A percentile compares a stretch with the other conserved stretches of the same genome.
phyloP scores from a whole-genome alignment of 140 eudicot species.

The Eryngium alpinum region DNA sequence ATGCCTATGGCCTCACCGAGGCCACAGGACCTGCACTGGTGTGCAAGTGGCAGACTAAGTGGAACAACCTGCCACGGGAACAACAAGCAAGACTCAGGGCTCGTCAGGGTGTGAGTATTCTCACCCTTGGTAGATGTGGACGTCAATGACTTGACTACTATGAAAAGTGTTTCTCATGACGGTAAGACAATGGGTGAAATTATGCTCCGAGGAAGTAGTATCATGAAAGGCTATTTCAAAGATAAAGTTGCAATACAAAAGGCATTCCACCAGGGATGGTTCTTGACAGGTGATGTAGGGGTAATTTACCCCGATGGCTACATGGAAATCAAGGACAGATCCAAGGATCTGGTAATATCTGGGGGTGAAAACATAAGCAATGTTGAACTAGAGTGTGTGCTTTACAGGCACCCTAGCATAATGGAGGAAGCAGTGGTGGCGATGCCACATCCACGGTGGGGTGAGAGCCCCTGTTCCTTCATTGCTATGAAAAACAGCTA shows the following conservation, averaged over 20 bases:
- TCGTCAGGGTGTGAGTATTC: slow-evolving; percentile 65
- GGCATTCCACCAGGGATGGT: slow-evolving; percentile 65
- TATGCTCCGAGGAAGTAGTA: slow-evolving; percentile 68
- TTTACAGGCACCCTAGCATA: slow-evolving; percentile 51
- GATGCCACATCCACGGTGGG: slow-evolving; percentile 85
- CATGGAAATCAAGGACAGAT: slow-evolving; percentile 77
- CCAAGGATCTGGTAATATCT: slow-evolving; percentile 71
- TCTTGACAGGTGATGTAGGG: slow-evolving; percentile 73
- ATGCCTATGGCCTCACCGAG: slow-evolving; percentile 84
- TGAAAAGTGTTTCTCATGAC: slow-evolving; percentile 51
- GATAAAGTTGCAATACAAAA: slow-evolving; percentile 44
- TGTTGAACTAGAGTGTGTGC: slow-evolving; percentile 57
- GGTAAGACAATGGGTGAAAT: slow-evolving; percentile 74
- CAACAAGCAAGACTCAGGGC: slow-evolving; percentile 47
- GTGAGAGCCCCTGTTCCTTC: slow-evolving; percentile 85
- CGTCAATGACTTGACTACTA: slow-evolving; percentile 50
- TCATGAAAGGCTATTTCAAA: slow-evolving; percentile 81
- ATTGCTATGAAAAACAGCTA: slow-evolving; percentile 27
- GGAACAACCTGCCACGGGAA: slow-evolving; percentile 42
- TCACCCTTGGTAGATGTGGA: slow-evolving; percentile 67
- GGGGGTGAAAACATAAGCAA: slow-evolving; percentile 90
- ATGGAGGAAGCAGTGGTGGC: slow-evolving; percentile 83
- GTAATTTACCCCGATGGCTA: slow-evolving; percentile 82
- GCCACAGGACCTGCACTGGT: slow-evolving; percentile 83
- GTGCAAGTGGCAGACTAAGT: slow-evolving; percentile 70